A percentile compares a stretch with the other conserved stretches of the same genome.
These are phyloP conservation scores for Hura crepitans DNA, from an alignment of 441 rosid species.

Conservation along the genomic window DNA sequence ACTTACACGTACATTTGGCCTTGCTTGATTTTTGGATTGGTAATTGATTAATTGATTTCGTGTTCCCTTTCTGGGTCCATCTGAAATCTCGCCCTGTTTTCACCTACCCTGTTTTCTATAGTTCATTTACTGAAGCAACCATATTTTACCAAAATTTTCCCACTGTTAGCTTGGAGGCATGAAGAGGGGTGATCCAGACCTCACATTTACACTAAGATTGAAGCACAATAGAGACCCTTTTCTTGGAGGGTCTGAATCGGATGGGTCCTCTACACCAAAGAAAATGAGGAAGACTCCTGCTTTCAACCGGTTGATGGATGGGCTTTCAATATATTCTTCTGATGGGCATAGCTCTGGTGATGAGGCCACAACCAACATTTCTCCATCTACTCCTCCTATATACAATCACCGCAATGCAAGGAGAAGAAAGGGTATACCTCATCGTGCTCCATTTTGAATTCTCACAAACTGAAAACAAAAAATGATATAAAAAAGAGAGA, in stretches of 20 bases:
- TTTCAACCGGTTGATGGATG: constrained; percentile 57
- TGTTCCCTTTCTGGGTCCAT: neutral
- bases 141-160: neutral
- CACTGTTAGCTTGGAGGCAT: constrained; percentile 59
- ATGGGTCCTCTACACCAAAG: constrained; percentile 59
- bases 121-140: neutral
- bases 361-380: constrained; percentile 43
- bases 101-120: neutral
- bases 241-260: constrained; percentile 45
- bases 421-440: constrained; percentile 76
- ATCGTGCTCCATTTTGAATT: constrained; percentile 63
- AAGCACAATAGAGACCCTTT: constrained; percentile 41
- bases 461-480: neutral
- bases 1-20: neutral
- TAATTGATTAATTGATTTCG: neutral
- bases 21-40: neutral
- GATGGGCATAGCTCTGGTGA: constrained; percentile 47
- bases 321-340: constrained; percentile 43
- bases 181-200: constrained; percentile 50
- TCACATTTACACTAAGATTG: constrained; percentile 45
- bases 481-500: neutral
- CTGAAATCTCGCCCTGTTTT: neutral
- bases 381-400: constrained; percentile 65
- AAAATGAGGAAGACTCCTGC: constrained; percentile 49
- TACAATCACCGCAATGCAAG: constrained; percentile 62